Percentiles rank a stretch among this genome's conserved stretches.
phyloP scores from a whole-genome alignment of 768 basidiomycete species.

The Boletus patriciae region DNA sequence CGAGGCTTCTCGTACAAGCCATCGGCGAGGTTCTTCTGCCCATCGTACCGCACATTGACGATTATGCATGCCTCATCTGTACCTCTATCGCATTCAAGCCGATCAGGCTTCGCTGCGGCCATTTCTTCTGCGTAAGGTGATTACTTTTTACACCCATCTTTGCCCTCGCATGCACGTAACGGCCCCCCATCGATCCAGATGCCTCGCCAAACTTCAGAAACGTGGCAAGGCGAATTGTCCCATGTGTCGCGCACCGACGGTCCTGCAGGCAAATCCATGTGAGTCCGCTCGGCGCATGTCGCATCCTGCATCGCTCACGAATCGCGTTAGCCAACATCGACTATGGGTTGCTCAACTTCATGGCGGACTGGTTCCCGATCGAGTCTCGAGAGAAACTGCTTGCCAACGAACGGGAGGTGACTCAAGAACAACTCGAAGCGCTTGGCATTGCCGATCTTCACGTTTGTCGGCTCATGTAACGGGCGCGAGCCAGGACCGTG shows the following conservation, averaged over 20 bases:
- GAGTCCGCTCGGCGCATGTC: slow-evolving; percentile 31
- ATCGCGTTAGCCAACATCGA: slow-evolving; percentile 68
- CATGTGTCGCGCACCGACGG: slow-evolving; percentile 77
- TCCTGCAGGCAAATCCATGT: slow-evolving; percentile 77
- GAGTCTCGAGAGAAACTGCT: slow-evolving; percentile 75
- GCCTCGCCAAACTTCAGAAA: slow-evolving; percentile 91
- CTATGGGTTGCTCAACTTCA: slow-evolving; percentile 77
- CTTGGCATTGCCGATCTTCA: slow-evolving; percentile 47
- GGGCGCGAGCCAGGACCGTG: background rate
- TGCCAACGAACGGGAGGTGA: slow-evolving; percentile 73
- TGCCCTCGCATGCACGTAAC: background rate
- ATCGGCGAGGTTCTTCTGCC: slow-evolving; percentile 82
- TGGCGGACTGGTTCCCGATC: slow-evolving; percentile 89
- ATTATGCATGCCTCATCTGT: slow-evolving; percentile 88
- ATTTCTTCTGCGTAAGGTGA: slow-evolving; percentile 74
- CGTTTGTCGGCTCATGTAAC: slow-evolving; percentile 45
- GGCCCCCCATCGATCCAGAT: slow-evolving; percentile 37
- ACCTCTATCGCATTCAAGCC: slow-evolving; percentile 92
- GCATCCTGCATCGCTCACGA: background rate
- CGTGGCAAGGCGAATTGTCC: slow-evolving; percentile 75
- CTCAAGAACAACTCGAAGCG: slow-evolving; percentile 64
- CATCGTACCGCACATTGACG: slow-evolving; percentile 74
- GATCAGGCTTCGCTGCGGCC: slow-evolving; percentile 75
- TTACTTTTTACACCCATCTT: background rate
- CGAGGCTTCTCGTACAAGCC: slow-evolving; percentile 73